Conservation (phyloP, 345 rosid species). For the Pelargonium nanum region DNA sequence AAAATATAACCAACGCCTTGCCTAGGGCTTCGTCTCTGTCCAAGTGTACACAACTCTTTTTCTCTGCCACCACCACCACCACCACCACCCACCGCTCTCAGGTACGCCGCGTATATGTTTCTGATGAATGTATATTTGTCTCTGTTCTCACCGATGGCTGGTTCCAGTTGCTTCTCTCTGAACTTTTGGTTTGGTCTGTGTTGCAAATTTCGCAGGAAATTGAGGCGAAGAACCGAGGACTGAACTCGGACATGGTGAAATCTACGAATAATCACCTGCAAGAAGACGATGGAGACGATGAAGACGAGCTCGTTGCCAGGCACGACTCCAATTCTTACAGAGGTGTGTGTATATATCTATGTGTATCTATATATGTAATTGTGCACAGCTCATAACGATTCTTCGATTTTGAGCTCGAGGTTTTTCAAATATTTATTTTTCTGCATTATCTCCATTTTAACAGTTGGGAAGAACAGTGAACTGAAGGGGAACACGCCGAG, state of each 20-base stretch:
- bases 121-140: neutral
- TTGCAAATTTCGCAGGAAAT: neutral
- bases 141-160: neutral
- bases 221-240: neutral
- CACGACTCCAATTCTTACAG: neutral
- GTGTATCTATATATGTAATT: neutral
- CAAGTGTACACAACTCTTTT: neutral
- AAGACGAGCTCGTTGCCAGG: neutral
- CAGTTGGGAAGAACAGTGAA: neutral
- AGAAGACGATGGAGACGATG: neutral
- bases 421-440: no score
- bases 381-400: neutral
- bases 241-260: neutral
- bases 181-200: neutral
- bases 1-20: neutral
- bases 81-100: neutral
- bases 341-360: neutral
- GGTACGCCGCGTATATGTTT: neutral
- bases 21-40: neutral
- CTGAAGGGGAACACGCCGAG: slow-evolving; percentile 28
- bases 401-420: neutral
- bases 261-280: neutral
- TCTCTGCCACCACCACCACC: neutral
- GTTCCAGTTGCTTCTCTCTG: neutral
- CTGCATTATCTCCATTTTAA: neutral